Evolutionary conservation across 345 rosid species (phyloP).

Genomic region (Ceriops zippeliana): DNA sequence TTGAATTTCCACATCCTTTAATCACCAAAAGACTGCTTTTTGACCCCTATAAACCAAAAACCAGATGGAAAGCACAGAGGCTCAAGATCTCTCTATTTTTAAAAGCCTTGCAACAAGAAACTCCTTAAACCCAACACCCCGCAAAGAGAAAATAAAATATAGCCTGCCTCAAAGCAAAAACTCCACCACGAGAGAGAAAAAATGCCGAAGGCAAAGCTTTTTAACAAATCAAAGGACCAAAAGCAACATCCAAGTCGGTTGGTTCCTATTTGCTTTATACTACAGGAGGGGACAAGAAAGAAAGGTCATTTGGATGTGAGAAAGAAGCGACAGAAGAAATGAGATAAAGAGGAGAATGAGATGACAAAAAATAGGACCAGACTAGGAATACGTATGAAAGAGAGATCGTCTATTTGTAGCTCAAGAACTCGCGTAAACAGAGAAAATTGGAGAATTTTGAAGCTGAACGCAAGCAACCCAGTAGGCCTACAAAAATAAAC

Average conservation of each 20-base stretch:
- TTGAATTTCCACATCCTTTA: conserved; percentile 32
- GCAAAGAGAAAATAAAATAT: conserved; percentile 14
- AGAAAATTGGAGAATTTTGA: conserved; percentile 35
- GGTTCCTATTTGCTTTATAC: conserved; percentile 22
- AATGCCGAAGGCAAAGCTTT: conserved; percentile 9
- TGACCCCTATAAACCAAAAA: conserved; percentile 12
- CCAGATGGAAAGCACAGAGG: background rate
- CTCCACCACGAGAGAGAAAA: conserved; percentile 10
- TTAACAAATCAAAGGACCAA: background rate
- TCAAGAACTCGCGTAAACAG: conserved; percentile 25
- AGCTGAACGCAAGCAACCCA: conserved; percentile 53
- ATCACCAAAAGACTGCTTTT: conserved; percentile 5
- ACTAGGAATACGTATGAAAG: background rate
- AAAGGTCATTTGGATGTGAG: background rate
- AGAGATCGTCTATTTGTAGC: background rate
- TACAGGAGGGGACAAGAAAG: conserved; percentile 1
- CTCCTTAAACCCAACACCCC: conserved; percentile 20
- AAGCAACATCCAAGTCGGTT: conserved; percentile 2
- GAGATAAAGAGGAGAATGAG: background rate
- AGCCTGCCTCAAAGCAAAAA: conserved; percentile 11
- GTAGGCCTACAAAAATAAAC: conserved; percentile 20
- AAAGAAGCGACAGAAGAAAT: background rate
- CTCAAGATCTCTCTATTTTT: conserved; percentile 15
- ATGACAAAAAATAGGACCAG: background rate
- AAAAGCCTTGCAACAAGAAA: conserved; percentile 5